Conservation (phyloP, 2,329 filamentous ascomycete genomes). For the Aureobasidium sp. region DNA sequence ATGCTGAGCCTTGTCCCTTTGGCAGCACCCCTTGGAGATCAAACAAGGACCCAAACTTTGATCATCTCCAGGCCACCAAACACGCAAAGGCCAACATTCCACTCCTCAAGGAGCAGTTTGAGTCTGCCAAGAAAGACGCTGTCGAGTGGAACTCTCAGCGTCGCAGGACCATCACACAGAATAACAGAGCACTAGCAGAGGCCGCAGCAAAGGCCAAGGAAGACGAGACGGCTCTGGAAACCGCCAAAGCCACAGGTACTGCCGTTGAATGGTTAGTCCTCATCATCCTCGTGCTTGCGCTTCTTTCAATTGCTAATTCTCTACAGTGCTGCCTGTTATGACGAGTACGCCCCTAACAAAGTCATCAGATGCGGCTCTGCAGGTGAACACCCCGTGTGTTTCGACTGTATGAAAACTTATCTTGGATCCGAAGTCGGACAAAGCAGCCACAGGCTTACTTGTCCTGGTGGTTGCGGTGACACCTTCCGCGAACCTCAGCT, state of each 20-base stretch:
- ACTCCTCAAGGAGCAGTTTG: slow-evolving; percentile 24
- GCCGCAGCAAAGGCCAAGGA: neutral
- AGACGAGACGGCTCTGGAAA: slow-evolving; percentile 25
- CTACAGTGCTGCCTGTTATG: slow-evolving; percentile 50
- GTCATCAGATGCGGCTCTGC: slow-evolving; percentile 59
- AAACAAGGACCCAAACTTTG: neutral
- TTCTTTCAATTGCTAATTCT: neutral
- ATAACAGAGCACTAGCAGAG: slow-evolving; percentile 19
- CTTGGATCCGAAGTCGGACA: slow-evolving; percentile 62
- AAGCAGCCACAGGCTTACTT: slow-evolving; percentile 56
- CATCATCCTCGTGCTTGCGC: neutral
- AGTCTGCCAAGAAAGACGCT: slow-evolving; percentile 24
- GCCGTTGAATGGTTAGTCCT: slow-evolving; percentile 48
- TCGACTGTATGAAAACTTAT: slow-evolving; percentile 53
- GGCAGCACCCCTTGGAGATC: neutral
- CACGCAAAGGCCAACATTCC: neutral
- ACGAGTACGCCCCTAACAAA: slow-evolving; percentile 55
- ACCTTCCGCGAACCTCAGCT: slow-evolving; percentile 51
- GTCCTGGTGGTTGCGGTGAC: slow-evolving; percentile 61
- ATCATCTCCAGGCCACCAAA: neutral
- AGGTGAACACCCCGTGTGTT: slow-evolving; percentile 59
- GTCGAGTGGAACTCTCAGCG: slow-evolving; percentile 15
- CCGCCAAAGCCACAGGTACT: slow-evolving; percentile 34
- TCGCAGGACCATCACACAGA: slow-evolving; percentile 16
- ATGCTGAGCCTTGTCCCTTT: neutral